Base-by-base conservation (phyloP, 495 filamentous ascomycete species). In the Bathelium albidoporum region DNA sequence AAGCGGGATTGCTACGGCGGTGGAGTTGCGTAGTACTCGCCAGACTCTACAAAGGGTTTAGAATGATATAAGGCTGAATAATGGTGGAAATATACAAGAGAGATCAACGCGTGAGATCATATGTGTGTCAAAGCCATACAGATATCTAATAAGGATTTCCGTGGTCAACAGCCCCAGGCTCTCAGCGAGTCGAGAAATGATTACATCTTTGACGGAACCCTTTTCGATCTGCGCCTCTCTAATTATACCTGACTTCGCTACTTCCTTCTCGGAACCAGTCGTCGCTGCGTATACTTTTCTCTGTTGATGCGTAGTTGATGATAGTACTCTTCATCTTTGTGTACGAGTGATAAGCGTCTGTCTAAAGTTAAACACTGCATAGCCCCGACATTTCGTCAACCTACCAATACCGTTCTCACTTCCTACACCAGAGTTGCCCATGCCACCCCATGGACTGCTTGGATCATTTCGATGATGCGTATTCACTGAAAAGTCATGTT, bases 381-480 rank as follows among this genome's bases (percentile, higher is more conserved):
- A 20, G 29, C 11, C 7, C 7, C 7, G 16, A 5, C 16, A 29
- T 28, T 24, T 14, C n/a, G 14, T 62, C 31, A 24, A 62, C 60
- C 62, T 65, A 70, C 70, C 70, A 14, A 79, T 68, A 0, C 82
- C 82, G 66, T 84, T 84, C 73, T 83, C 81, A 61, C 80, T 83
- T 1, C 82, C 82, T 0, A 85, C 72, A 16, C 82, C 82, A 63
- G 80, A 83, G 62, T 77, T 76, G 64, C 79, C 81, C 59, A 80
- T 76, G 16, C 82, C 82, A 26, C 82, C 82, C 81, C 81, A 85
- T 5, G 82, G 81, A 59, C 81, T 83, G 55, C 80, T 82, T n/a
- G 81, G 81, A 59, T 83, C 81, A 63, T 83, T 83, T 34, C 82
- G 72, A 70, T 86, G 82, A 69, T 86, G 82, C 12, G 81, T 82